Evolutionary conservation across 1,284 basidiomycete genomes (phyloP), one percentile per base, ranked within the genome.

Genomic region (Boletus smithii): DNA sequence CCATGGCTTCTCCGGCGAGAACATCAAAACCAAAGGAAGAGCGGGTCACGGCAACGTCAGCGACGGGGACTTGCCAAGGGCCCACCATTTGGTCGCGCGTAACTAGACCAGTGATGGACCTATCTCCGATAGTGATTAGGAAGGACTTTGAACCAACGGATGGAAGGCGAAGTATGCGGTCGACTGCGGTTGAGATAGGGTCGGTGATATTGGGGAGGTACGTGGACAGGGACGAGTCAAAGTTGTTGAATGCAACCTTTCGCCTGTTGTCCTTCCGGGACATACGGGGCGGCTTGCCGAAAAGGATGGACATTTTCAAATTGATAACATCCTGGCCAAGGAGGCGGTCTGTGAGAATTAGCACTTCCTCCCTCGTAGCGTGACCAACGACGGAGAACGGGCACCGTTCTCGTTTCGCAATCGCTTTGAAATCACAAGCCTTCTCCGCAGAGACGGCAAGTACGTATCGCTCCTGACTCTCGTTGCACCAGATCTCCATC

Each of bases 401-500:
- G 65, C 93, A 97, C 44, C 95, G 78, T 69, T 99, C 95, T 53
- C 95, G 79, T 62, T 79, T 77, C 11, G 92, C 92, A 36, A 98
- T 87, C 7, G 63, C 70, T 63, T 85, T 82, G 69, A 99, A 98
- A 10, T 67, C 60, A 14, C 73, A 67, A 14, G 76, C 69, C 49
- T 74, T 75, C 30, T 81, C 76, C 4, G 81, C 79, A 1, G 79
- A 77, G 51, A 97, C 79, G 14, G 93, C 97, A 26, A 99, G 79
- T 27, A 99, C 97, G 65, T 99, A 99, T 36, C 97, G 85, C 66
- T 99, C 95, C 73, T 99, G 95, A 55, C 86, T 91, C 72, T 99
- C 97, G 70, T 99, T 99, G 69, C 97, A 99, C 95, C 95, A 99
- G 52, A 99, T 98, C 73, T 98, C 95, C 94, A 99, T 97, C 0